Percentiles rank a stretch among this genome's conserved stretches.
Evolutionary conservation across 208 protist genomes (phyloP).

Genomic region (Tetramitus jugosus): DNA sequence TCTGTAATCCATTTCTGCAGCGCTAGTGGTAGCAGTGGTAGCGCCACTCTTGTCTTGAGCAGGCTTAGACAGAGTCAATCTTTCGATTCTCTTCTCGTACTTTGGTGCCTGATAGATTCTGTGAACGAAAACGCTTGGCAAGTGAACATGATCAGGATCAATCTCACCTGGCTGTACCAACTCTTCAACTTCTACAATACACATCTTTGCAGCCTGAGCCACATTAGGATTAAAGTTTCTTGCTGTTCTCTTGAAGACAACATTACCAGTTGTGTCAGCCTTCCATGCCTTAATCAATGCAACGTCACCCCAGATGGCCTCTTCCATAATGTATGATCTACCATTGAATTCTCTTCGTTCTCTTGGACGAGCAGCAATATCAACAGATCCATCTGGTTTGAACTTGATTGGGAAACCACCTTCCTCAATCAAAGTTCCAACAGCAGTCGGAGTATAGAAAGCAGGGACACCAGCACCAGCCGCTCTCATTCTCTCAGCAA

Average conservation of each 20-base stretch:
- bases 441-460: slow-evolving; percentile 89
- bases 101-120: slow-evolving; percentile 58
- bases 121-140: slow-evolving; percentile 86
- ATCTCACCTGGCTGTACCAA: slow-evolving; percentile 81
- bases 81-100: slow-evolving; percentile 51
- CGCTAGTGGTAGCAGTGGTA: not conserved
- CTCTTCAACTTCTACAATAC: slow-evolving; percentile 89
- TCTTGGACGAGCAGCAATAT: slow-evolving; percentile 59
- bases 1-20: slow-evolving; percentile 33
- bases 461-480: slow-evolving; percentile 90
- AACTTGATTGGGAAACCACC: slow-evolving; percentile 84
- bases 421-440: slow-evolving; percentile 75
- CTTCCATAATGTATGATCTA: slow-evolving; percentile 76
- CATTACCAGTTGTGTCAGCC: slow-evolving; percentile 70
- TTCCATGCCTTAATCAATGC: slow-evolving; percentile 85
- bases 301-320: slow-evolving; percentile 77
- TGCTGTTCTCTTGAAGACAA: slow-evolving; percentile 73
- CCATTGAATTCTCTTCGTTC: slow-evolving; percentile 76
- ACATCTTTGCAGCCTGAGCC: slow-evolving; percentile 70
- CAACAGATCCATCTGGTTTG: slow-evolving; percentile 59
- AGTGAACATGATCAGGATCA: slow-evolving; percentile 81
- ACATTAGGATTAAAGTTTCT: slow-evolving; percentile 86
- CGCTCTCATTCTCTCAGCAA: slow-evolving; percentile 83
- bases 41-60: slow-evolving; percentile 2
- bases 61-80: slow-evolving; percentile 38